Evolutionary conservation across 2,329 filamentous ascomycete genomes (phyloP).

Genomic region (Podosphaera fusca): DNA sequence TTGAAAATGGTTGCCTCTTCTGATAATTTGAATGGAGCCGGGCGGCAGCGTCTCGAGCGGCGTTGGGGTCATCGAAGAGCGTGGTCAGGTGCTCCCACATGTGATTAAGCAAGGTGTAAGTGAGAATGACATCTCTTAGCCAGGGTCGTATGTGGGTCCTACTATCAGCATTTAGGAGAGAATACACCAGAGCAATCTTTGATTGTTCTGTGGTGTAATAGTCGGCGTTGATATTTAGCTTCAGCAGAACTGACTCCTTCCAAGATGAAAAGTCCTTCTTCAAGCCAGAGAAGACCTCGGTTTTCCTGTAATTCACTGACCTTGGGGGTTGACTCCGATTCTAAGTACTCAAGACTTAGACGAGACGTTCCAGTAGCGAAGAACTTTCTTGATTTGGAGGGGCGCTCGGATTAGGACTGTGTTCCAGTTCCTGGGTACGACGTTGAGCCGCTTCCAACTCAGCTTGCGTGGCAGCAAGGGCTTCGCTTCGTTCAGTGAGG

Average conservation of each 20-base stretch:
- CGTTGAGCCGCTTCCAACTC: too few species aligned
- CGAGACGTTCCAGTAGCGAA: too few species aligned
- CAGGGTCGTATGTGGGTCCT: background rate
- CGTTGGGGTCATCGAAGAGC: background rate
- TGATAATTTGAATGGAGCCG: background rate
- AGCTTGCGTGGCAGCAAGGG: too few species aligned
- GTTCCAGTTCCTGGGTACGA: too few species aligned
- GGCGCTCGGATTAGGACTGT: too few species aligned
- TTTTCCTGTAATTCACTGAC: too few species aligned
- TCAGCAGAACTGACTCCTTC: background rate
- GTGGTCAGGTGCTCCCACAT: background rate
- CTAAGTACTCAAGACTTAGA: too few species aligned
- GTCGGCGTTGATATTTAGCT: background rate
- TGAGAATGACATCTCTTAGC: background rate
- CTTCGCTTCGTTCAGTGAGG: too few species aligned
- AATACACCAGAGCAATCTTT: background rate
- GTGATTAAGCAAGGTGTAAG: background rate
- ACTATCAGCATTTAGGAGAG: background rate
- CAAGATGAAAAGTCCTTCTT: slow-evolving; percentile 2
- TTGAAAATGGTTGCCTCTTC: background rate
- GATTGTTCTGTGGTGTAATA: background rate
- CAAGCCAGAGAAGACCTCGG: background rate
- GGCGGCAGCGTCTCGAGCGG: background rate
- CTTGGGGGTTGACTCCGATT: too few species aligned
- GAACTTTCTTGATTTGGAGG: too few species aligned